phyloP scores from a whole-genome alignment of 768 basidiomycete genomes.

The Kwoniella botswanensis region DNA sequence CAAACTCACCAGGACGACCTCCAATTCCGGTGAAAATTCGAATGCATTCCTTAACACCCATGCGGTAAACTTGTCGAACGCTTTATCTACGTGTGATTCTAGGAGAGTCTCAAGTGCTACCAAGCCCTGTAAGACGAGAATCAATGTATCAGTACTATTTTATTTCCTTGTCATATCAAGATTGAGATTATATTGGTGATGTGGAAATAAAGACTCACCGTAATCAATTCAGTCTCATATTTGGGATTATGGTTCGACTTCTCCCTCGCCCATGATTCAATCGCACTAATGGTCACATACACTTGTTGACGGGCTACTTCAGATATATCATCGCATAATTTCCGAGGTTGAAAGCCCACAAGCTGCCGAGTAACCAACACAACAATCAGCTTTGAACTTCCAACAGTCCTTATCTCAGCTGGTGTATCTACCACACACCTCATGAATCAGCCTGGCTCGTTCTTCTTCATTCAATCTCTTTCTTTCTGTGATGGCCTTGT shows the following conservation, averaged over 20 bases:
- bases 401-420: no score
- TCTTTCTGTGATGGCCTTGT: not conserved
- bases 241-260: slow-evolving; percentile 19
- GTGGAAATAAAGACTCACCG: slow-evolving; percentile 23
- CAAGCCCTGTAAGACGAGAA: slow-evolving; percentile 68
- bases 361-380: slow-evolving; percentile 61
- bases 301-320: slow-evolving; percentile 81
- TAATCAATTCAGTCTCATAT: slow-evolving; percentile 53
- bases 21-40: slow-evolving; percentile 61
- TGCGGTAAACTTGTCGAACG: slow-evolving; percentile 88
- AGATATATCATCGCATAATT: slow-evolving; percentile 83
- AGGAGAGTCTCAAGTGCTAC: slow-evolving; percentile 86
- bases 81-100: slow-evolving; percentile 84
- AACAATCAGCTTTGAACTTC: not conserved
- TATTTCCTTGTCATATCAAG: no score
- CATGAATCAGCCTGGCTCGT: slow-evolving; percentile 43
- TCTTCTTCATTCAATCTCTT: slow-evolving; percentile 38
- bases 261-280: slow-evolving; percentile 63
- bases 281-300: slow-evolving; percentile 74
- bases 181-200: no score
- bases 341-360: slow-evolving; percentile 81
- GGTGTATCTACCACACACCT: slow-evolving; percentile 31
- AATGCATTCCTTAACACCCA: slow-evolving; percentile 91
- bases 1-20: slow-evolving; percentile 47
- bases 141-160: no score